Conservation (phyloP, 257 asterid genomes). For the Capsicum baccatum region DNA sequence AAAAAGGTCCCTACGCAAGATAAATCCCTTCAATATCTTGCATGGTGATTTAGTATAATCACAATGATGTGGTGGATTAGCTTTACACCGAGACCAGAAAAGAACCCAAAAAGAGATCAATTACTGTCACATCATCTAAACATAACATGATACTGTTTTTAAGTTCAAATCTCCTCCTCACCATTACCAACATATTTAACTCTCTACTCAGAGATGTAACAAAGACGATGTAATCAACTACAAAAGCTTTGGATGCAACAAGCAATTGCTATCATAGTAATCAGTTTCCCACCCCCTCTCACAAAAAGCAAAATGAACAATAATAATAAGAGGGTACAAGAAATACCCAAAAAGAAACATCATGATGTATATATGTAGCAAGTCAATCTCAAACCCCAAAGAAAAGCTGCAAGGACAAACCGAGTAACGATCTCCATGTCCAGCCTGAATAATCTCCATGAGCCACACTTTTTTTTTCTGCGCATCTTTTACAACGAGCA, state of each 20-base stretch:
- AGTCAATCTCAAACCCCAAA: background rate
- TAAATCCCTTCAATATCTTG: background rate
- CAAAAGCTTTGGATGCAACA: background rate
- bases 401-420: slow-evolving; percentile 40
- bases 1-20: background rate
- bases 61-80: background rate
- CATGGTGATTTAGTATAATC: slow-evolving; percentile 19
- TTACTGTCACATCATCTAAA: background rate
- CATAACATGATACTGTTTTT: background rate
- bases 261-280: background rate
- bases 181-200: background rate
- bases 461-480: slow-evolving; percentile 68
- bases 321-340: background rate
- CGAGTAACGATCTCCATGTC: slow-evolving; percentile 80
- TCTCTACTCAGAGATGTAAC: background rate
- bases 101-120: background rate
- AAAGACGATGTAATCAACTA: background rate
- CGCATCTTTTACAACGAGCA: slow-evolving; percentile 83
- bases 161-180: slow-evolving; percentile 5
- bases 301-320: background rate
- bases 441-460: slow-evolving; percentile 71
- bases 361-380: background rate
- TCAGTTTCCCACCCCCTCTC: background rate
- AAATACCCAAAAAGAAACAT: background rate
- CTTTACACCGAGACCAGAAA: background rate